Evolutionary conservation across 495 filamentous ascomycete species (phyloP).

Genomic region (Aspergillus asperescens): DNA sequence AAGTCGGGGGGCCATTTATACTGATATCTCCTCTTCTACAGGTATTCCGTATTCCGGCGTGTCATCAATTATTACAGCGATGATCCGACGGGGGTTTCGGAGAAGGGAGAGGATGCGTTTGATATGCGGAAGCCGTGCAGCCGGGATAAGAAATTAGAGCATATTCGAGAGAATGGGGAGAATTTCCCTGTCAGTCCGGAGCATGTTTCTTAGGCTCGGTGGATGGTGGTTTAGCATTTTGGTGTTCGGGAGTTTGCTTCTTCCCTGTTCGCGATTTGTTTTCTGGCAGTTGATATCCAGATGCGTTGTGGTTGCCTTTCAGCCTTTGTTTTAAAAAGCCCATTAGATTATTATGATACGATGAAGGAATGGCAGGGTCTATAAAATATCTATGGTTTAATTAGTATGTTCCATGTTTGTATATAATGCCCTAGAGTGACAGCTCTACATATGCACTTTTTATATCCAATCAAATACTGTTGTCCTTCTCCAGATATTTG

Average conservation of each 20-base stretch:
- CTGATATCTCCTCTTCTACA: constrained; percentile 17
- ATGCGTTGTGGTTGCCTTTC: no score
- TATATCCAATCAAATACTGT: not conserved
- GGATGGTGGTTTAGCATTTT: constrained; percentile 8
- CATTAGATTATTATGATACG: no score
- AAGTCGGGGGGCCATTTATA: not conserved
- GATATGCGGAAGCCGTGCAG: constrained; percentile 93
- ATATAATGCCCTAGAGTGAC: not conserved
- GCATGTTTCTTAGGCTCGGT: constrained; percentile 56
- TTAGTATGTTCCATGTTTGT: no score
- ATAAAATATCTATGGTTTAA: no score
- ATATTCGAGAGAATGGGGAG: constrained; percentile 79
- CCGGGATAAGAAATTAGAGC: constrained; percentile 70
- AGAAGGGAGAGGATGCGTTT: constrained; percentile 75
- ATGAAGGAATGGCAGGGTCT: not conserved
- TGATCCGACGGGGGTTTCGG: constrained; percentile 54
- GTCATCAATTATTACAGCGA: constrained; percentile 91
- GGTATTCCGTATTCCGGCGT: constrained; percentile 74
- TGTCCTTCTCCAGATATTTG: not conserved
- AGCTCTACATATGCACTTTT: constrained; percentile 2
- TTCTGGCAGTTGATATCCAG: no score
- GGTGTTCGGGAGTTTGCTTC: constrained; percentile 16
- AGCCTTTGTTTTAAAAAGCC: no score
- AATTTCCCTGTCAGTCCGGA: constrained; percentile 71
- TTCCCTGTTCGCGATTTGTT: no score